A percentile compares a stretch with the other conserved stretches of the same genome.
These are phyloP conservation scores for Cardiospermum halicacabum DNA, from an alignment of 345 rosid genomes.

Conservation along the genomic window DNA sequence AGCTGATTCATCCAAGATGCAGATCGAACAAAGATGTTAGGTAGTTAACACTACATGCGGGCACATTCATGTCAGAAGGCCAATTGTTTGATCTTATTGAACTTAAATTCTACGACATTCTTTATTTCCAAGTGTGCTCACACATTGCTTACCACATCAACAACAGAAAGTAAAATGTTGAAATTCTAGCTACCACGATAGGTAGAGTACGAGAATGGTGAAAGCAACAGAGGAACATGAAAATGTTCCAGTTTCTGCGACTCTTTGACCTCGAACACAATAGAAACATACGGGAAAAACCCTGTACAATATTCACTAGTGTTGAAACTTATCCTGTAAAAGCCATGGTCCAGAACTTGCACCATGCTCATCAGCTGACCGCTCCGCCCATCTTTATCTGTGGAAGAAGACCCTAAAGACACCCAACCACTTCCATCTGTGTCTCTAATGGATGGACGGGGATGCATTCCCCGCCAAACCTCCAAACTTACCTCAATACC, in stretches of 20 bases:
- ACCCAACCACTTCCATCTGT: slow-evolving; percentile 45
- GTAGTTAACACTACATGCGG: no score
- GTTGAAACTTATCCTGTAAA: slow-evolving; percentile 81
- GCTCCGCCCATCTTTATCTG: slow-evolving; percentile 80
- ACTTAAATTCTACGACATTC: neutral
- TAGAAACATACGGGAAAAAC: slow-evolving; percentile 80
- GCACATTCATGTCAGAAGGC: no score
- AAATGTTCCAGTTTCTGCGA: slow-evolving; percentile 74
- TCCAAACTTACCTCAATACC: slow-evolving; percentile 73
- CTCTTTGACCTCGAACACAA: slow-evolving; percentile 67
- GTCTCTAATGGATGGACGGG: slow-evolving; percentile 39
- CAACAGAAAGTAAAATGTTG: neutral
- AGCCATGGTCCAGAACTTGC: slow-evolving; percentile 64
- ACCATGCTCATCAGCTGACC: slow-evolving; percentile 66
- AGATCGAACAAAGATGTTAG: no score
- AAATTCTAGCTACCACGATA: slow-evolving; percentile 75
- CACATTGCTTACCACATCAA: neutral
- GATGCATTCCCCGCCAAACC: slow-evolving; percentile 50
- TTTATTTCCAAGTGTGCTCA: neutral
- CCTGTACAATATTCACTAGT: slow-evolving; percentile 66
- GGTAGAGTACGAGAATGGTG: slow-evolving; percentile 82
- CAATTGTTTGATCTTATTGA: neutral
- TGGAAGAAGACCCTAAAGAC: slow-evolving; percentile 54
- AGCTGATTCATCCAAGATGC: no score
- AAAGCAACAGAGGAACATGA: slow-evolving; percentile 83